Percentiles rank a stretch among this genome's conserved stretches.
Conservation (phyloP, 1,139 yeast genomes). For the Yamadazyma oceani region DNA sequence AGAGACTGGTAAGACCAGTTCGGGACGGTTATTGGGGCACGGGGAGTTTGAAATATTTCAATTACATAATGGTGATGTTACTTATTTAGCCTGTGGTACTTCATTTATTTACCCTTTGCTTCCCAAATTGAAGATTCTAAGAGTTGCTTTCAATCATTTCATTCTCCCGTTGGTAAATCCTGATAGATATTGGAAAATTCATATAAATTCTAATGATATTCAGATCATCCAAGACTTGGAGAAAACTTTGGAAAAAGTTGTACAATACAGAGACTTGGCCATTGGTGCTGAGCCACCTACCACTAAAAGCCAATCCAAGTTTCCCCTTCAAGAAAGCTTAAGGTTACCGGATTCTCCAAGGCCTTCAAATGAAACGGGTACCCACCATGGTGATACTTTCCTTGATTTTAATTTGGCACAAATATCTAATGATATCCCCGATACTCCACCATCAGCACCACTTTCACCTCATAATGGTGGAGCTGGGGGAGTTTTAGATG, state of each 20-base stretch:
- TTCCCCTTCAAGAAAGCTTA: background rate
- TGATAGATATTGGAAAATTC: constrained; percentile 69
- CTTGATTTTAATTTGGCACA: constrained; percentile 14
- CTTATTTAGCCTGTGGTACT: constrained; percentile 62
- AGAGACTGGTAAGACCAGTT: constrained; percentile 9
- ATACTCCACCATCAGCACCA: constrained; percentile 49
- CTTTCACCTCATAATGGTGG: constrained; percentile 32
- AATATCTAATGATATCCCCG: constrained; percentile 34
- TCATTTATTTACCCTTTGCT: constrained; percentile 61
- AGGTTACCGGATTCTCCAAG: constrained; percentile 3
- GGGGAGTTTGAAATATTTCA: constrained; percentile 68
- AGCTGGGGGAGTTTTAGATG: constrained; percentile 9
- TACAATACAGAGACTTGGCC: constrained; percentile 46
- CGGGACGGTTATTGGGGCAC: constrained; percentile 55
- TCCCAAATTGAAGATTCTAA: constrained; percentile 57
- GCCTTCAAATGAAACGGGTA: background rate
- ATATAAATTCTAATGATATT: constrained; percentile 39
- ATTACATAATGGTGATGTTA: constrained; percentile 60
- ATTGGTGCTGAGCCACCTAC: constrained; percentile 14
- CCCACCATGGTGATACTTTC: constrained; percentile 3
- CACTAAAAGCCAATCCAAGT: background rate
- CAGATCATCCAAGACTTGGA: constrained; percentile 37
- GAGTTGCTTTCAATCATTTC: constrained; percentile 53
- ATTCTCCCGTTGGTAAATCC: constrained; percentile 69
- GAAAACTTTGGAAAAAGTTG: constrained; percentile 35